Evolutionary conservation across 805 yeast genomes (phyloP).

Genomic region (Ogataea saltuana): DNA sequence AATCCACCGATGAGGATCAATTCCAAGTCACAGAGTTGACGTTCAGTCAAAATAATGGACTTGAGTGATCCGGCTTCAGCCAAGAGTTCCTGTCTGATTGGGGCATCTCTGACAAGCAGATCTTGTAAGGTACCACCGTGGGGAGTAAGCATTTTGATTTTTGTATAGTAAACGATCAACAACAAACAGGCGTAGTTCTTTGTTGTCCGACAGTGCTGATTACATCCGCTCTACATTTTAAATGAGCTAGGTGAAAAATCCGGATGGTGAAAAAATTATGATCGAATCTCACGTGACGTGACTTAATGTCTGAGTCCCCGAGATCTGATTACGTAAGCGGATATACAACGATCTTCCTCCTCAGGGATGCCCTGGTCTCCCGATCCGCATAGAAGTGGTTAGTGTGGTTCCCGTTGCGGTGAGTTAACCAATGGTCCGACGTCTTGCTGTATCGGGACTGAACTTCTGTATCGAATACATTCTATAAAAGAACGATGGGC

Average conservation of each 20-base stretch:
- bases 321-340: neutral
- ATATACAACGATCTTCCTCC: neutral
- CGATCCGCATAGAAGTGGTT: too few species aligned
- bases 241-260: slow-evolving; percentile 6
- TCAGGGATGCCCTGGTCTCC: too few species aligned
- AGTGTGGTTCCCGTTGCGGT: too few species aligned
- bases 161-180: neutral
- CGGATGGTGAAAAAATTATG: neutral
- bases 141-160: slow-evolving; percentile 71
- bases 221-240: too few species aligned
- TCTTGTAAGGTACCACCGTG: slow-evolving; percentile 94
- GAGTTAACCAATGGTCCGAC: too few species aligned
- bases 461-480: too few species aligned
- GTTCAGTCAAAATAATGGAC: slow-evolving; percentile 63
- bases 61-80: slow-evolving; percentile 56
- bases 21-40: slow-evolving; percentile 93
- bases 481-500: slow-evolving; percentile 6
- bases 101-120: slow-evolving; percentile 76
- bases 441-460: too few species aligned
- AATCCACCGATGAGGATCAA: slow-evolving; percentile 92
- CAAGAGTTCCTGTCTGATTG: slow-evolving; percentile 54
- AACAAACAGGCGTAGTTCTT: neutral
- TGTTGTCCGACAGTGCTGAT: too few species aligned
- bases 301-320: slow-evolving; percentile 1
- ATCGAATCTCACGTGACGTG: slow-evolving; percentile 16